These are phyloP conservation scores for Penicillium daleae DNA, from an alignment of 495 filamentous ascomycete genomes.

Conservation along the genomic window DNA sequence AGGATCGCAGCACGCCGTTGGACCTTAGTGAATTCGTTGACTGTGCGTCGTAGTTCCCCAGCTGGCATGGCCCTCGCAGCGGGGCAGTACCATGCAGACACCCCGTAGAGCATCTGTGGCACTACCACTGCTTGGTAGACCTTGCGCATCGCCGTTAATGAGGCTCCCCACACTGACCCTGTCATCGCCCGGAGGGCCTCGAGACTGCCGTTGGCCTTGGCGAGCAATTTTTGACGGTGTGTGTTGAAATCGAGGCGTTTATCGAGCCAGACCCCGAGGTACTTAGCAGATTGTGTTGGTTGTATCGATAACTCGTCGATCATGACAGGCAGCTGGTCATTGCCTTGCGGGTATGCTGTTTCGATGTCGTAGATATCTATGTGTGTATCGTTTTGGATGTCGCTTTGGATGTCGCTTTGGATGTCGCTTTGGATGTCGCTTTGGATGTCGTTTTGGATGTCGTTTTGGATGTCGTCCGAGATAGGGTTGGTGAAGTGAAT, in stretches of 20 bases:
- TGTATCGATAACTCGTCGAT: not conserved
- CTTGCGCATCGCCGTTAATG: conserved; percentile 8
- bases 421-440: too few species aligned
- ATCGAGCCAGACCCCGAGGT: conserved; percentile 26
- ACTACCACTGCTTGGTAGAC: conserved; percentile 29
- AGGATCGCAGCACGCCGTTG: conserved; percentile 16
- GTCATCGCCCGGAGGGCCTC: conserved; percentile 18
- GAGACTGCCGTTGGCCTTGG: conserved; percentile 16
- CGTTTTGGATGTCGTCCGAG: not conserved
- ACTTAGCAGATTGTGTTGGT: not conserved
- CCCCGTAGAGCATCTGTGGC: conserved; percentile 24
- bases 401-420: too few species aligned
- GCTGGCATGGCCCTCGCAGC: too few species aligned
- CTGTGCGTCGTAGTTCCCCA: too few species aligned
- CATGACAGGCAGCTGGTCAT: not conserved
- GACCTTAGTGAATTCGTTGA: conserved; percentile 6
- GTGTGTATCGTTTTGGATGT: not conserved
- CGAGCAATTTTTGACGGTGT: conserved; percentile 13
- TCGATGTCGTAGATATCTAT: conserved; percentile 2
- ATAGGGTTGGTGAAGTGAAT: conserved; percentile 13
- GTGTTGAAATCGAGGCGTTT: conserved; percentile 16
- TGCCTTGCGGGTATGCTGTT: not conserved
- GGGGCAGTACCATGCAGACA: conserved; percentile 18
- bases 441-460: too few species aligned
- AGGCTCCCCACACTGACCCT: conserved; percentile 22